Evolutionary conservation across 129 eudicot species (phyloP), one percentile per base, ranked within the genome.

Genomic region (Gnaphalium uliginosum): DNA sequence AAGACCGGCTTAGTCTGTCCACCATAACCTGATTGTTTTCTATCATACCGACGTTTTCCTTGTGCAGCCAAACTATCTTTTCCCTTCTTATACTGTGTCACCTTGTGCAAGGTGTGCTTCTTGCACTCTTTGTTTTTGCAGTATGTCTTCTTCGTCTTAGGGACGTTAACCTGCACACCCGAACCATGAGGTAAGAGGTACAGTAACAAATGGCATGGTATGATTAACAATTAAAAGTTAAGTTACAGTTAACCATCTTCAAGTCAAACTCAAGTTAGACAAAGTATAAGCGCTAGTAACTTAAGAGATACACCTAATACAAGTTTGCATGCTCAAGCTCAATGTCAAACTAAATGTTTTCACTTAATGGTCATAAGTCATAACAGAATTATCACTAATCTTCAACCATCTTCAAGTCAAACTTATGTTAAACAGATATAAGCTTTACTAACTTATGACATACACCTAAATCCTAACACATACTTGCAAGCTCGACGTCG

Each of bases 1-100:
- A 87, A 87, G n/a, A 87, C 91, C 11, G 88, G 91, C 72, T 87
- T 87, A 2, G 91, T 87, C 63, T 86, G 90, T 43, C 90, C 88
- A 81, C 90, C 90, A 81, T 83, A 86, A 70, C 88, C 88, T 0
- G 90, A 86, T 65, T 86, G 90, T 33, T 86, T 86, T 17, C 90
- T 69, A 30, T 86, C 90, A 72, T 86, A 86, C 75, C 90, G 88
- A 23, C 90, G 79, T 64, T 86, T 86, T 56, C 90, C 88, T 56
- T 83, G 88, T 14, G 84, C 88, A 27, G 90, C 90, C 83, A 86
- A 78, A 27, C 86, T 81, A 69, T 86, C 90, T 77, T 86, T 87
- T 8, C 91, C 91, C 80, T 87, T 87, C 79, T 87, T 87, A 41
- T 87, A 87, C 21, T 87, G 91, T 10, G 91, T 84, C 70, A 87